Conservation (phyloP, 495 filamentous ascomycete genomes). For the Aspergillus sclerotioniger region DNA sequence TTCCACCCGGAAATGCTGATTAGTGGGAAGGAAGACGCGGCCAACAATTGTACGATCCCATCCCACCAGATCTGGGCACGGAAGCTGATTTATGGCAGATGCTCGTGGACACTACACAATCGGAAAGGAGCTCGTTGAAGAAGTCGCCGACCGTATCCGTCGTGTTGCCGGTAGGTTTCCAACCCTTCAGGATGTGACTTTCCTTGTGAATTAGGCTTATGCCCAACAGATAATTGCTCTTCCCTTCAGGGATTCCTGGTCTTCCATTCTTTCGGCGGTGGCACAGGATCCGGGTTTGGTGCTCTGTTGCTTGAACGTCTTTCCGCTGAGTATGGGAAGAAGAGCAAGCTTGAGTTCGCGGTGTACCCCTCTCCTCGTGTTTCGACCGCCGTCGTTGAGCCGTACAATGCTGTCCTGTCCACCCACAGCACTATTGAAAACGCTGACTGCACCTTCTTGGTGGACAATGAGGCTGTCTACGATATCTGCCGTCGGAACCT, state of each 20-base stretch:
- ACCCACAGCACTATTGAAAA: conserved; percentile 94
- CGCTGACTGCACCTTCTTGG: conserved; percentile 88
- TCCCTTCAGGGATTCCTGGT: conserved; percentile 89
- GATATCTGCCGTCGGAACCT: conserved; percentile 88
- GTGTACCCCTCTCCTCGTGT: conserved; percentile 85
- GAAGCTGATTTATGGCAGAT: conserved; percentile 50
- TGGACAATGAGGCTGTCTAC: conserved; percentile 92
- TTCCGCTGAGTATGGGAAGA: conserved; percentile 87
- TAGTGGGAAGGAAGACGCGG: conserved; percentile 90
- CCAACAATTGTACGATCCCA: conserved; percentile 69
- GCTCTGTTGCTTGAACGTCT: conserved; percentile 84
- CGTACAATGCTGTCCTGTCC: conserved; percentile 88
- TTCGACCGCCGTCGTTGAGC: conserved; percentile 86
- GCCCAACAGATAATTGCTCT: conserved; percentile 73
- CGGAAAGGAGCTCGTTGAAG: conserved; percentile 86
- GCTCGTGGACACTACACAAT: conserved; percentile 92
- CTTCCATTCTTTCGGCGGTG: conserved; percentile 93
- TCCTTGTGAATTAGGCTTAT: conserved; percentile 18
- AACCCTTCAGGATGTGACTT: background rate
- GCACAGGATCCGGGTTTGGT: conserved; percentile 89
- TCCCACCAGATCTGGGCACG: background rate
- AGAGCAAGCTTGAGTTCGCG: conserved; percentile 91
- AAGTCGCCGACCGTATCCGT: conserved; percentile 79
- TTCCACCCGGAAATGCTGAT: conserved; percentile 89
- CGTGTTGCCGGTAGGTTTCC: conserved; percentile 65